A percentile compares a stretch with the other conserved stretches of the same genome.
These are phyloP conservation scores for Cymbopogon flexuosus DNA, from an alignment of 202 grass and related monocot species.

Conservation along the genomic window DNA sequence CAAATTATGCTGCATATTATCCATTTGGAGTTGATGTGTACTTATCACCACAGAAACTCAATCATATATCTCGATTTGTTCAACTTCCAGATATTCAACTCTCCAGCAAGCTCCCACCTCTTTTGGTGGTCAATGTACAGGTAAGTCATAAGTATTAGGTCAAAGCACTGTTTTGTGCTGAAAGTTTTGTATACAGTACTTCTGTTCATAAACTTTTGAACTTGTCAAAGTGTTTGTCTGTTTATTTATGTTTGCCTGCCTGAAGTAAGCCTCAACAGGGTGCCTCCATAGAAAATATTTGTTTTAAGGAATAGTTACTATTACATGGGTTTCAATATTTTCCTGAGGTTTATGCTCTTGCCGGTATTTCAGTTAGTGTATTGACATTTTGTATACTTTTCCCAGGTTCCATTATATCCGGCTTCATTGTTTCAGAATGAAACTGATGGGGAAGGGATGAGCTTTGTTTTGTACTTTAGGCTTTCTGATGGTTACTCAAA, in stretches of 20 bases:
- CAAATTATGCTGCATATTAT: slow-evolving; percentile 88
- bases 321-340: slow-evolving; percentile 1
- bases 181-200: slow-evolving; percentile 7
- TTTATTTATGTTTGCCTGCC: background rate
- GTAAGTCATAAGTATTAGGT: slow-evolving; percentile 28
- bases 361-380: background rate
- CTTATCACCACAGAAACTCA: slow-evolving; percentile 75
- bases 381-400: slow-evolving; percentile 37
- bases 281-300: background rate
- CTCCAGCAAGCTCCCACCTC: slow-evolving; percentile 62
- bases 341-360: slow-evolving; percentile 9
- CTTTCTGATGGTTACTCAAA: slow-evolving; percentile 85
- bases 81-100: slow-evolving; percentile 62
- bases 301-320: background rate
- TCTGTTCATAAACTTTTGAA: background rate
- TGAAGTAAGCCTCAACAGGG: background rate
- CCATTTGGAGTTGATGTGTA: slow-evolving; percentile 91
- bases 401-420: slow-evolving; percentile 82
- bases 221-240: background rate
- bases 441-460: slow-evolving; percentile 86
- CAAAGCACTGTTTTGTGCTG: background rate
- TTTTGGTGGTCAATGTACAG: slow-evolving; percentile 97
- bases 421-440: slow-evolving; percentile 96
- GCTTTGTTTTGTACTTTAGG: slow-evolving; percentile 96
- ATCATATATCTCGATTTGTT: slow-evolving; percentile 92